A percentile compares a stretch with the other conserved stretches of the same genome.
Evolutionary conservation across 495 filamentous ascomycete species (phyloP).

Genomic region (Ascodesmis nigricans): DNA sequence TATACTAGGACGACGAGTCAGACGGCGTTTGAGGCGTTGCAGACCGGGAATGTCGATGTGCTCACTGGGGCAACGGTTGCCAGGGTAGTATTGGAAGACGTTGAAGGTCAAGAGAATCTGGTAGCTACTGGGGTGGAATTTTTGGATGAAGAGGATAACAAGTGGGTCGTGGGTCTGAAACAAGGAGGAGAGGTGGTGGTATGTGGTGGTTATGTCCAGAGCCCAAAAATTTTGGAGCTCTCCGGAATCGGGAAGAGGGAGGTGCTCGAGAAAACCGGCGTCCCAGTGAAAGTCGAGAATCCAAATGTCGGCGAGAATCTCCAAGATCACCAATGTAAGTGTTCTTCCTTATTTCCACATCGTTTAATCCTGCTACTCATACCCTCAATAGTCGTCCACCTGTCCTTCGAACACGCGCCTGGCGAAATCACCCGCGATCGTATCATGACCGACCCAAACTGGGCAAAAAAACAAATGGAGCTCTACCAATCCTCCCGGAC

Average conservation of each 20-base stretch:
- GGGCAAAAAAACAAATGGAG: constrained; percentile 13
- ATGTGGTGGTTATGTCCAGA: constrained; percentile 27
- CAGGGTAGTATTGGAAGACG: constrained; percentile 13
- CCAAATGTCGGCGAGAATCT: constrained; percentile 31
- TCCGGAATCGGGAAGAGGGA: constrained; percentile 29
- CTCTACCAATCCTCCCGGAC: constrained; percentile 6
- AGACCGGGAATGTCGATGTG: constrained; percentile 16
- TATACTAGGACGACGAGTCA: constrained; percentile 5
- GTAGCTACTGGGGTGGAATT: constrained; percentile 17
- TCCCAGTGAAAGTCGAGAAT: constrained; percentile 26
- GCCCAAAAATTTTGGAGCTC: constrained; percentile 33
- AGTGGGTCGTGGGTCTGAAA: constrained; percentile 2
- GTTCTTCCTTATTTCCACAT: constrained; percentile 1
- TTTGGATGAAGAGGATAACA: constrained; percentile 9
- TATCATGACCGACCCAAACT: constrained; percentile 14
- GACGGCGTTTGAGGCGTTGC: constrained; percentile 9
- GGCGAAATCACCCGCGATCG: constrained; percentile 6
- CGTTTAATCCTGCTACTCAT: neutral
- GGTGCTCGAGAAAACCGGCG: constrained; percentile 22
- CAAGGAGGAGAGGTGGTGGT: constrained; percentile 26
- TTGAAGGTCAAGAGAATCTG: too few species aligned
- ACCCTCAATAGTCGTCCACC: neutral
- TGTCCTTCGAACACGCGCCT: neutral
- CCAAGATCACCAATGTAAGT: constrained; percentile 25
- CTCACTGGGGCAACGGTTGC: constrained; percentile 13